Base-by-base conservation (phyloP, 2,329 filamentous ascomycete genomes). In the Botrytis pseudocinerea region DNA sequence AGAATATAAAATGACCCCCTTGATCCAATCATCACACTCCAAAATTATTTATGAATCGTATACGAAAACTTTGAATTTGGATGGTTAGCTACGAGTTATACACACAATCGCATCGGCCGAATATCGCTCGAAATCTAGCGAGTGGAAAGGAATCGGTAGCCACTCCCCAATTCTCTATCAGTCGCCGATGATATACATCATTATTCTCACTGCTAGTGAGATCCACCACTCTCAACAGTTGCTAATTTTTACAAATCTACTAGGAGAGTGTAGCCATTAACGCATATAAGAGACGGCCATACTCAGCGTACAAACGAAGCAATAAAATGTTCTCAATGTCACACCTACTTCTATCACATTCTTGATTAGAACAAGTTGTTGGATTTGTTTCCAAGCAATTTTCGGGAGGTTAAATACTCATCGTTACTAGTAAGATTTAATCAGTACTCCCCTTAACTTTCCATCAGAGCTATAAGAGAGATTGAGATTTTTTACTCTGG, bases 401-500 rank as follows among this genome's bases (percentile, higher is more conserved):
- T 8, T 18, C 0, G 6, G 14, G 51, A 1, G n/a, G 5, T 28
- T 9, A 28, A 18, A 16, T 54, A 4, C 14, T 9, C 14, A 18
- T 16, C 1, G 0, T 14, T 4, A 51, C 4, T 51, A n/a, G 10
- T n/a, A 14, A 25, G 22, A 7, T 46, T 22, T 9, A 4, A 22
- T 9, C 32, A 32, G 32, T 32, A 32, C 32, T 32, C 32, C 32
- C 4, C 32, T 28, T 9, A 16, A 6, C 14, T 4, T 57, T 57
- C 7, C 14, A 28, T 18, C 0, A 16, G 25, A 28, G n/a, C 6
- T 8, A 0, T 18, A n/a, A n/a, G 25, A n/a, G 12, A 14, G 12
- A 0, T 54, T 54, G 2, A 1, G 12, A 1, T 18, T 54, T 1
- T 1, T 0, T 2, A 28, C 12, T n/a, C 10, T 54, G n/a, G n/a